Conservation (phyloP, 2,329 filamentous ascomycete genomes). For the Rhinocladiella similis region DNA sequence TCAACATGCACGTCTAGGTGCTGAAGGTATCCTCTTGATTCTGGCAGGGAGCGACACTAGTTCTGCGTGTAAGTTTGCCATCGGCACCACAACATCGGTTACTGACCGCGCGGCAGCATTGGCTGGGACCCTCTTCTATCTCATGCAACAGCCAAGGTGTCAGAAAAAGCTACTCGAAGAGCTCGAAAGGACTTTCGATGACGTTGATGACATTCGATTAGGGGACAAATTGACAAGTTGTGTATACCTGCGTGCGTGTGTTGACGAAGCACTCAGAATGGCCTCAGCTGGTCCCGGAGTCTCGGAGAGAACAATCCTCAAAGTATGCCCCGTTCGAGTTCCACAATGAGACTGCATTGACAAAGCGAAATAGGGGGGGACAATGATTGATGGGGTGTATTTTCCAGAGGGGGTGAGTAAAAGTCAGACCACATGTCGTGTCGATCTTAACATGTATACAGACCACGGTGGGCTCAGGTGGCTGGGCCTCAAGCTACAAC, state of each 20-base stretch:
- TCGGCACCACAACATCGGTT: not conserved
- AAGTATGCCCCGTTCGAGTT: not conserved
- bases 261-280: slow-evolving; percentile 43
- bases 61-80: slow-evolving; percentile 5
- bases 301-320: slow-evolving; percentile 37
- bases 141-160: slow-evolving; percentile 24
- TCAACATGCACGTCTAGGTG: not conserved
- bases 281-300: slow-evolving; percentile 29
- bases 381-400: no score
- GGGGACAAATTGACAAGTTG: slow-evolving; percentile 2
- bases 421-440: not conserved
- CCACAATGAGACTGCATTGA: no score
- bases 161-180: not conserved
- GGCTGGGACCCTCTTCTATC: slow-evolving; percentile 40
- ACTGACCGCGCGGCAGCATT: slow-evolving; percentile 32
- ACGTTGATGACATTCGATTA: not conserved
- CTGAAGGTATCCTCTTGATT: slow-evolving; percentile 3
- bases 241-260: slow-evolving; percentile 40
- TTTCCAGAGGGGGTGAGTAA: no score
- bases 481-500: slow-evolving; percentile 2
- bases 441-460: not conserved
- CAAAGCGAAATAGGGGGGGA: no score
- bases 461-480: not conserved
- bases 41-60: slow-evolving; percentile 25
- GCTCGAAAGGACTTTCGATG: not conserved